These are phyloP conservation scores for Monosporozyma yasuniensis DNA, from an alignment of 805 yeast genomes.

Conservation along the genomic window DNA sequence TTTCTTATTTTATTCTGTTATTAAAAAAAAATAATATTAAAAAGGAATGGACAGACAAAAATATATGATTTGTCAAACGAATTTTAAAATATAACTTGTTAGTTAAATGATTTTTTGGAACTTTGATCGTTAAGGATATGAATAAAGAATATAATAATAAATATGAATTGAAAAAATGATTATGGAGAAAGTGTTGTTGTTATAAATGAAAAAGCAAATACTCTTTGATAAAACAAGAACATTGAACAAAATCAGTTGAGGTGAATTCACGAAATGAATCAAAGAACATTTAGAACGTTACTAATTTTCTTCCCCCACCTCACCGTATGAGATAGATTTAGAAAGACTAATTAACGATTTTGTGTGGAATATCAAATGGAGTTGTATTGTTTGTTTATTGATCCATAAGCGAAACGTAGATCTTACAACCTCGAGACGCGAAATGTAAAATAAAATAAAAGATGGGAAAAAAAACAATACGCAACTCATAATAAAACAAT, in stretches of 20 bases:
- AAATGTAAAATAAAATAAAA: background rate
- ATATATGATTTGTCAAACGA: background rate
- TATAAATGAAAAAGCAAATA: background rate
- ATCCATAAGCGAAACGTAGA: background rate
- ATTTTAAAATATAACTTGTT: background rate
- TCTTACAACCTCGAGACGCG: background rate
- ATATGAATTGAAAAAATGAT: background rate
- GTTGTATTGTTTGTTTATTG: background rate
- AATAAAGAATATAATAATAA: background rate
- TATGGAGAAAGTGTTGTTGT: background rate
- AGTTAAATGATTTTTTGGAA: background rate
- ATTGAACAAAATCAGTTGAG: background rate
- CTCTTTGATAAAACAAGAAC: background rate
- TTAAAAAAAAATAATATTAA: background rate
- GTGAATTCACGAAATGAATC: background rate
- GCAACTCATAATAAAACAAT: background rate
- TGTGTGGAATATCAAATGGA: too few relatives aligned
- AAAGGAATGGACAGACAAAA: slow-evolving; percentile 2
- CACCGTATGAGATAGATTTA: too few relatives aligned
- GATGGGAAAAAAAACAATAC: background rate
- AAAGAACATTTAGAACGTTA: too few relatives aligned
- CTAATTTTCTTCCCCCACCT: too few relatives aligned
- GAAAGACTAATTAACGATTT: too few relatives aligned
- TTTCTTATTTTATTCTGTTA: background rate
- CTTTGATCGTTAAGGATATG: background rate